These are phyloP conservation scores for Barnettozyma botsteinii DNA, from an alignment of 805 yeast species.

Conservation along the genomic window DNA sequence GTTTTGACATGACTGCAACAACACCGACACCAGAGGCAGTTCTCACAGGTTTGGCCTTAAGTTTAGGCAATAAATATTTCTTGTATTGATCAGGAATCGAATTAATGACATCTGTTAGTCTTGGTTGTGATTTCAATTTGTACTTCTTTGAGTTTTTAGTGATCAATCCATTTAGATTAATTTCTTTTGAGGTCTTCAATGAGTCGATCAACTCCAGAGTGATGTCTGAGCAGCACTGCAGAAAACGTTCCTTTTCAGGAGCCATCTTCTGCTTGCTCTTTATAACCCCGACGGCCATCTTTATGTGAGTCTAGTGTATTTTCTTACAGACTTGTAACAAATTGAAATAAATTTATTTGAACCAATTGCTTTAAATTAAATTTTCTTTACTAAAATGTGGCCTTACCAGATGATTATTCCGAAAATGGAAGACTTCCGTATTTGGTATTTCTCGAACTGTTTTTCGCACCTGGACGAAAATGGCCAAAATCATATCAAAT, in stretches of 20 bases:
- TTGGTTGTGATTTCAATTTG: constrained; percentile 85
- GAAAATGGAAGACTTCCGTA: neutral
- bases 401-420: constrained; percentile 3
- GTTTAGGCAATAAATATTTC: constrained; percentile 83
- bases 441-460: neutral
- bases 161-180: constrained; percentile 86
- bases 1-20: constrained; percentile 98
- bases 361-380: neutral
- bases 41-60: constrained; percentile 97
- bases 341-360: neutral
- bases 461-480: neutral
- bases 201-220: constrained; percentile 80
- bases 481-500: neutral
- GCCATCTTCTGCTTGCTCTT: constrained; percentile 59
- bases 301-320: neutral
- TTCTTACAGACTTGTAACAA: neutral
- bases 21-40: constrained; percentile 99
- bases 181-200: constrained; percentile 64
- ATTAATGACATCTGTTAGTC: constrained; percentile 89
- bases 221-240: constrained; percentile 89
- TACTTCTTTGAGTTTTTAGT: constrained; percentile 83
- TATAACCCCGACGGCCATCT: constrained; percentile 26
- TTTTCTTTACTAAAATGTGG: neutral
- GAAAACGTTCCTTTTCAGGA: constrained; percentile 89
- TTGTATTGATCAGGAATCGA: constrained; percentile 96